Evolutionary conservation across 768 basidiomycete genomes (phyloP), one percentile per base, ranked within the genome.

Genomic region (Xerocomellus dryophilus): DNA sequence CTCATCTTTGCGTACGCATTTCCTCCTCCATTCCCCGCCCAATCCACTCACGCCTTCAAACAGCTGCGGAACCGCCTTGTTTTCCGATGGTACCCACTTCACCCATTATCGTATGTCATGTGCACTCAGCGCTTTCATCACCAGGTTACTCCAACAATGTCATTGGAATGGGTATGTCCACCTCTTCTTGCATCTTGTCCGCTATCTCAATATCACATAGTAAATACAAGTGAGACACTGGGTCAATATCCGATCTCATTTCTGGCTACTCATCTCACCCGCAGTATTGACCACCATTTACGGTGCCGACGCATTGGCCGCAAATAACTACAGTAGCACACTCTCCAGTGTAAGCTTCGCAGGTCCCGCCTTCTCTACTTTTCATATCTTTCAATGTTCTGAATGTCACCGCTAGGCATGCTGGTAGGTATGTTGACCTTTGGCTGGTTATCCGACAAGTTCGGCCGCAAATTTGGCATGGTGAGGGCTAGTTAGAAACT

Each of bases 391-490:
- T 61, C 71, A 86, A 46, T 83, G 82, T 29, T 86, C 90, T 56
- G 5, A 72, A 85, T 83, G 63, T 68, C 88, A 54, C 84, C 86
- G 10, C 74, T 81, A 69, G 93, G 93, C 14, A 90, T 86, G 7
- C 72, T 96, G n/a, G 77, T 92, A 10, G 93, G 94, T 34, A 93
- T 91, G 90, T 71, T 93, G 35, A 57, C 67, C 43, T 93, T 93
- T 62, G 89, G 90, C 71, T 91, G 83, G 66, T 75, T 93, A 56
- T 89, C 88, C 17, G 93, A 95, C 69, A 91, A 90, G 69, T 61
- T 93, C 57, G 93, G 93, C 12, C 80, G 87, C 45, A 95, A 94
- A 64, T 87, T 86, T 61, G 92, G 92, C 60, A 94, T 94, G 92
- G 86, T 87, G 53, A 47, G 77, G 10, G 4, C 15, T 5, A n/a